Evolutionary conservation across 345 rosid genomes (phyloP).

Genomic region (Brassica cretica): DNA sequence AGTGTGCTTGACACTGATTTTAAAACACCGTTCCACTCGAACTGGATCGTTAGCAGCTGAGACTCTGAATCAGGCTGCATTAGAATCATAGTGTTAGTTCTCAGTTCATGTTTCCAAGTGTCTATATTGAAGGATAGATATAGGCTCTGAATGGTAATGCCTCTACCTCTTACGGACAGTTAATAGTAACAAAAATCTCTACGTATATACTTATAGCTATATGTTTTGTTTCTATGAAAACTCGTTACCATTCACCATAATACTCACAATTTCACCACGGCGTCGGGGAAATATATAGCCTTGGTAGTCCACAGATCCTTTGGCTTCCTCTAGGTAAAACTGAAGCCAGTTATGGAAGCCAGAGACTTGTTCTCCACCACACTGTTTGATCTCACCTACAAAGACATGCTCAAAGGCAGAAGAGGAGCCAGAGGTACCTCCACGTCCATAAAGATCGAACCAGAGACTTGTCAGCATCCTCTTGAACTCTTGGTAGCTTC

Average conservation of each 20-base stretch:
- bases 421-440: constrained; percentile 77
- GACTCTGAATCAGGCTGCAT: constrained; percentile 83
- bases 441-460: constrained; percentile 85
- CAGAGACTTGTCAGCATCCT: constrained; percentile 68
- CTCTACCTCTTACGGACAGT: too few species aligned
- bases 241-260: background rate
- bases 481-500: constrained; percentile 69
- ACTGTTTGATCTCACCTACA: constrained; percentile 88
- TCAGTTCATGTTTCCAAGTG: background rate
- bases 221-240: too few species aligned
- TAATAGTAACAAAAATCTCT: too few species aligned
- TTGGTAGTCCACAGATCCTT: constrained; percentile 83
- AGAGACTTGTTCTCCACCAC: constrained; percentile 69
- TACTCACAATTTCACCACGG: constrained; percentile 49
- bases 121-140: background rate
- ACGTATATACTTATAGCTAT: too few species aligned
- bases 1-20: constrained; percentile 87
- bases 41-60: constrained; percentile 81
- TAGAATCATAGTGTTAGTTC: background rate
- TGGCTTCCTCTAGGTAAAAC: constrained; percentile 92
- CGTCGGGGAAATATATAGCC: constrained; percentile 57
- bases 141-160: too few species aligned
- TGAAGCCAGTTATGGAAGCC: constrained; percentile 99
- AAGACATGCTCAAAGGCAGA: constrained; percentile 98
- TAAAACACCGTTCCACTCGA: constrained; percentile 87